These are phyloP conservation scores for Gautieria morchelliformis DNA, from an alignment of 768 basidiomycete species.

Conservation along the genomic window DNA sequence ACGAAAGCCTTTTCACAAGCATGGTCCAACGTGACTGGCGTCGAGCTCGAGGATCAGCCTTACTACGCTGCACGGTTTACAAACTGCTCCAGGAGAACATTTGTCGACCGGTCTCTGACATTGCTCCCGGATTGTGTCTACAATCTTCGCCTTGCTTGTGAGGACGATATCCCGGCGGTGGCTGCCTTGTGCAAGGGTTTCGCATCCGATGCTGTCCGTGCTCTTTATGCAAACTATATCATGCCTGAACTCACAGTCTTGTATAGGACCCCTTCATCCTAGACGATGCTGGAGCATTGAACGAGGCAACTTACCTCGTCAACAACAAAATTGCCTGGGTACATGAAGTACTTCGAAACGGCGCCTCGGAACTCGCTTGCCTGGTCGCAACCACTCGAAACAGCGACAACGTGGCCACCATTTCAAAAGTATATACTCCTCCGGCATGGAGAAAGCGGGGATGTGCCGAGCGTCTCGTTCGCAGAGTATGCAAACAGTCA, in stretches of 20 bases:
- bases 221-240: background rate
- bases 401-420: constrained; percentile 43
- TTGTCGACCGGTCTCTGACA: constrained; percentile 17
- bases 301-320: constrained; percentile 46
- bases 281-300: constrained; percentile 27
- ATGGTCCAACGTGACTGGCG: constrained; percentile 41
- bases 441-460: constrained; percentile 40
- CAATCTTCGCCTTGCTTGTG: constrained; percentile 35
- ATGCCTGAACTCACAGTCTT: background rate
- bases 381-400: constrained; percentile 63
- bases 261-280: constrained; percentile 49
- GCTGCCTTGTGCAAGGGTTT: constrained; percentile 47
- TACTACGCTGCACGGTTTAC: constrained; percentile 58
- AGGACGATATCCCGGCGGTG: constrained; percentile 30
- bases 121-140: constrained; percentile 11
- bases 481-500: constrained; percentile 37
- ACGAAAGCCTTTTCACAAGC: constrained; percentile 33
- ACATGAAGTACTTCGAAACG: constrained; percentile 31
- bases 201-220: constrained; percentile 46
- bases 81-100: constrained; percentile 39
- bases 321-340: constrained; percentile 47
- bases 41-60: constrained; percentile 26
- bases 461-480: constrained; percentile 54
- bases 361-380: constrained; percentile 34
- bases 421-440: constrained; percentile 66